Evolutionary conservation across 371 early-diverging fungal genomes (phyloP).

Genomic region (Circinella minor): DNA sequence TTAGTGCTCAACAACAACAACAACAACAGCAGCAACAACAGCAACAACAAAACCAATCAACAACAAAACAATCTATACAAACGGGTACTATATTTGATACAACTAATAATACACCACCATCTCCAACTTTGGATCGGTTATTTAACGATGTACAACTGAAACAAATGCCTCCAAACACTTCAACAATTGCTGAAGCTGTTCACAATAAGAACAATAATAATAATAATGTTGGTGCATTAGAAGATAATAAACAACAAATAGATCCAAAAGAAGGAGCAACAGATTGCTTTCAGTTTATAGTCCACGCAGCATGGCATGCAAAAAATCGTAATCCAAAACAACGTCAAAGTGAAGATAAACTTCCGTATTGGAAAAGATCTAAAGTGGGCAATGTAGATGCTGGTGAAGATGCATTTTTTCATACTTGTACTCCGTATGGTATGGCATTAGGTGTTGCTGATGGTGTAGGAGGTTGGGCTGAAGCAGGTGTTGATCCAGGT

Average conservation of each 20-base stretch:
- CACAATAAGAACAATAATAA: background rate
- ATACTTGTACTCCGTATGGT: slow-evolving; percentile 60
- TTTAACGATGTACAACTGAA: slow-evolving; percentile 6
- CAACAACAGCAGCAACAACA: slow-evolving; percentile 20
- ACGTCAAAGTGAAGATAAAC: slow-evolving; percentile 26
- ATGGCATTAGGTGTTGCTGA: slow-evolving; percentile 71
- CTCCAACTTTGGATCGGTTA: slow-evolving; percentile 7
- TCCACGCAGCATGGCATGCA: slow-evolving; percentile 57
- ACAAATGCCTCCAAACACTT: background rate
- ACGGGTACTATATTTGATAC: background rate
- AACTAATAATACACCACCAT: background rate
- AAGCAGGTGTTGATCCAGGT: slow-evolving; percentile 57
- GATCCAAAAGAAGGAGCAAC: slow-evolving; percentile 14
- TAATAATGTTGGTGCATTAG: background rate
- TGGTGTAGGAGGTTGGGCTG: slow-evolving; percentile 76
- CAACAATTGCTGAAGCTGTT: background rate
- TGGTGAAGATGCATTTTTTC: slow-evolving; percentile 76
- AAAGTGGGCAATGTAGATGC: slow-evolving; percentile 69
- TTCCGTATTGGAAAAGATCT: slow-evolving; percentile 53
- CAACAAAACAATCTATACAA: background rate
- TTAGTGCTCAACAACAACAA: slow-evolving; percentile 12
- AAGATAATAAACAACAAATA: slow-evolving; percentile 1
- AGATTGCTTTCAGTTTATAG: slow-evolving; percentile 43
- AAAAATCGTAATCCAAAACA: slow-evolving; percentile 36
- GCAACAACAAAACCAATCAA: background rate